These are phyloP conservation scores for Phylloporus rhodoxanthus DNA, from an alignment of 768 basidiomycete genomes.

Conservation along the genomic window DNA sequence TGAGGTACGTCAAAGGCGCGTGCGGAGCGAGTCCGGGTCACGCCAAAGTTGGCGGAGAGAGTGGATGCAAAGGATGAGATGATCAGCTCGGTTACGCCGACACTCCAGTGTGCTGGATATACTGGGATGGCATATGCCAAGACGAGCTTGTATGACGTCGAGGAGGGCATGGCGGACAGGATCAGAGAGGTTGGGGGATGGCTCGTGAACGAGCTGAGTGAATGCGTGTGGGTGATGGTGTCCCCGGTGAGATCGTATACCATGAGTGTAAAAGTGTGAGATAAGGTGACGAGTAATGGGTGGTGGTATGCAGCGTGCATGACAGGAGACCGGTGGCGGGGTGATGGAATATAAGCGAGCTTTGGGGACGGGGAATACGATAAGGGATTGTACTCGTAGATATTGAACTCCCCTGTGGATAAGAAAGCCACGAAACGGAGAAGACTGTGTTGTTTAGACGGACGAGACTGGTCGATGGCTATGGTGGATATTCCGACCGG, in stretches of 20 bases:
- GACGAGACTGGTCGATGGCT: conserved; percentile 70
- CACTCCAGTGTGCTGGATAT: conserved; percentile 76
- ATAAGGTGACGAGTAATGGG: conserved; percentile 68
- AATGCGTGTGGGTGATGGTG: conserved; percentile 52
- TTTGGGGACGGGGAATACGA: conserved; percentile 37
- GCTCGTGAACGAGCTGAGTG: conserved; percentile 70
- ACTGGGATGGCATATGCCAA: conserved; percentile 72
- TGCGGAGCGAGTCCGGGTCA: conserved; percentile 55
- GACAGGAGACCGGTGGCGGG: conserved; percentile 41
- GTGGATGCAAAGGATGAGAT: conserved; percentile 37
- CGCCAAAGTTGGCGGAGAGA: conserved; percentile 36
- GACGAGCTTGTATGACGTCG: conserved; percentile 62
- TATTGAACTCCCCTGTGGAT: conserved; percentile 60
- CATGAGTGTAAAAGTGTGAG: conserved; percentile 59
- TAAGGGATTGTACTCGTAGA: conserved; percentile 50
- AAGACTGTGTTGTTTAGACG: conserved; percentile 29
- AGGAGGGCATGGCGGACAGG: conserved; percentile 53
- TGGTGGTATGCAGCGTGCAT: conserved; percentile 72
- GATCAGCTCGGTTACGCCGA: conserved; percentile 70
- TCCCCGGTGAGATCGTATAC: conserved; percentile 64
- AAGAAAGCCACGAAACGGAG: conserved; percentile 54
- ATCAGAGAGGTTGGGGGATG: conserved; percentile 77
- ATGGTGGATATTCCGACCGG: conserved; percentile 53
- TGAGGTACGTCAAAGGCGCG: conserved; percentile 66
- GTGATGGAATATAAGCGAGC: conserved; percentile 44